Evolutionary conservation across 495 filamentous ascomycete genomes (phyloP), one percentile per base, ranked within the genome.

Genomic region (Extremus antarcticus): DNA sequence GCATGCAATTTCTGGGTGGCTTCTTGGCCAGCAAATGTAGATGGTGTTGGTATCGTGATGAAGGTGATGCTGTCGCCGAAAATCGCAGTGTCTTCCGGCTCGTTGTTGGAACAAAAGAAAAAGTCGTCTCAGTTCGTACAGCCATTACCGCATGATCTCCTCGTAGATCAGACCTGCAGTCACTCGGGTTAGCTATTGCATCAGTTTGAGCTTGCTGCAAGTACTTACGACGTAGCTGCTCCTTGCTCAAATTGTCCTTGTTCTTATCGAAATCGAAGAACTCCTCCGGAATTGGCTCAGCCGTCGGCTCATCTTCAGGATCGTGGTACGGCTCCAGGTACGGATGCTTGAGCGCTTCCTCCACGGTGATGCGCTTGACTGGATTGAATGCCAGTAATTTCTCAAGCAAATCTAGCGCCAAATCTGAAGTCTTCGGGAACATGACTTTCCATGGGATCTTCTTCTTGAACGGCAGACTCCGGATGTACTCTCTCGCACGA

Each of bases 211-310:
- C 9, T 9, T 39, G 9, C n/a, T 39, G 35, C 17, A 51, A 43
- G 38, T 35, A 73, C 81, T 70, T 67, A 87, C 85, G 65, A 77
- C 95, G 96, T 71, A 99, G 70, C 73, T 99, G 87, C 71, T 99
- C 94, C 76, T 99, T 99, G 76, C 86, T 95, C 59, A 99, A 75
- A 56, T 84, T 89, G 70, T 99, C 94, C 83, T 99, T 99, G 75
- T 95, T 92, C 78, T 95, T 95, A 74, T 99, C 94, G 68, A 99
- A 99, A 71, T 97, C 92, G 70, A 99, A 99, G 79, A 99, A 99
- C 65, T 94, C 90, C 65, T 96, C 90, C 0, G 94, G 94, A 62
- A 99, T 99, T 16, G 94, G 89, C 13, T 87, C 83, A 11, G 94
- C 94, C 16, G 88, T 95, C 40, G 94, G 94, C 80, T 99, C 94